A percentile compares a stretch with the other conserved stretches of the same genome.
Conservation (phyloP, 2,329 filamentous ascomycete genomes). For the Pseudogymnoascus pannorum region DNA sequence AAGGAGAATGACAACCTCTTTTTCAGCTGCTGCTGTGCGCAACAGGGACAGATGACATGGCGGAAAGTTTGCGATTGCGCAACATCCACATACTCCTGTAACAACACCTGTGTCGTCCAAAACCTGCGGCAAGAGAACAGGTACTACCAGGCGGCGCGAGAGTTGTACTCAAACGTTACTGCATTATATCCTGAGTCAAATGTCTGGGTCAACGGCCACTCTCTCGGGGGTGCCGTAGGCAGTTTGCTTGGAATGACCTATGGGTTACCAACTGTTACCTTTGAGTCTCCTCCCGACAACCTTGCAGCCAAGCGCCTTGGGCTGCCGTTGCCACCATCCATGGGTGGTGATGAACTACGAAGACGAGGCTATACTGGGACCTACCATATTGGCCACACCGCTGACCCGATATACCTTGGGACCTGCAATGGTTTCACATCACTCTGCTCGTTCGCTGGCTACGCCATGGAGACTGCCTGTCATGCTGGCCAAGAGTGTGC, state of each 20-base stretch:
- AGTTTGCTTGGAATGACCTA: slow-evolving; percentile 89
- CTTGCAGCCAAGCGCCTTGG: slow-evolving; percentile 78
- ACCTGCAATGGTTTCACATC: slow-evolving; percentile 87
- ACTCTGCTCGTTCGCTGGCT: slow-evolving; percentile 81
- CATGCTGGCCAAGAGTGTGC: slow-evolving; percentile 82
- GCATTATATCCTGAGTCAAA: slow-evolving; percentile 77
- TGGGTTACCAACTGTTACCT: slow-evolving; percentile 82
- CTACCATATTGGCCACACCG: slow-evolving; percentile 91
- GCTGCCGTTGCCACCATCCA: slow-evolving; percentile 73
- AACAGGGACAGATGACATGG: slow-evolving; percentile 86
- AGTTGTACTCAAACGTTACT: slow-evolving; percentile 89
- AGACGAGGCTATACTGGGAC: slow-evolving; percentile 65
- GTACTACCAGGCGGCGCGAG: slow-evolving; percentile 83
- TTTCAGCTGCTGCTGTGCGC: slow-evolving; percentile 95
- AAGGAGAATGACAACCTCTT: slow-evolving; percentile 97
- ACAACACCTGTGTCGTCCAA: slow-evolving; percentile 77
- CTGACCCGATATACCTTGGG: slow-evolving; percentile 90
- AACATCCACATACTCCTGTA: slow-evolving; percentile 79
- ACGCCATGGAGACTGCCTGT: slow-evolving; percentile 88
- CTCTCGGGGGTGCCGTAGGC: slow-evolving; percentile 80
- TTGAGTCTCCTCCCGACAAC: slow-evolving; percentile 87
- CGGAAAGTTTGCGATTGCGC: slow-evolving; percentile 91
- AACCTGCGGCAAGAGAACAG: slow-evolving; percentile 74
- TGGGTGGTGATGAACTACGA: slow-evolving; percentile 61
- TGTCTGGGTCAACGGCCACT: slow-evolving; percentile 88